Evolutionary conservation across 306 rosid species (phyloP), one percentile per base, ranked within the genome.

Genomic region (Glycine tomentella): DNA sequence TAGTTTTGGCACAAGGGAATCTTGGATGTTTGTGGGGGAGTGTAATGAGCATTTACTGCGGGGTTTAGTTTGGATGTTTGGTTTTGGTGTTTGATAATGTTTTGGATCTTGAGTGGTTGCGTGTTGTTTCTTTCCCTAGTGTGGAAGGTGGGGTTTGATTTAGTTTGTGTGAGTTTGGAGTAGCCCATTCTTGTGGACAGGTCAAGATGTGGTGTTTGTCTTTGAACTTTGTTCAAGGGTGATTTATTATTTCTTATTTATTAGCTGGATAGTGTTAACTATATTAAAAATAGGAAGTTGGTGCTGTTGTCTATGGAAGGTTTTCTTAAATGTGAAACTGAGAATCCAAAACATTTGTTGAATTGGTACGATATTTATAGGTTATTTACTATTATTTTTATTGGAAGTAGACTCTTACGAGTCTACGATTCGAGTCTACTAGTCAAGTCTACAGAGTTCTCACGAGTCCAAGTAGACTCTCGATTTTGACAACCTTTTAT

Each of bases 141-240:
- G 61, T 68, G 74, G 86, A 36, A n/a, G 42, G 80, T 40, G 42
- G 65, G 50, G 63, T 65, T 79, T 75, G 63, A 46, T 65, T 57
- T 82, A 42, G 80, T 66, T 38, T 46, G 67, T 36, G 13, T 25
- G 40, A 50, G 40, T 42, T 63, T 76, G 66, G 31, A 46, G 53
- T 65, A 59, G 83, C 75, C 75, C 89, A 44, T 87, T 67, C 79
- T 55, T 48, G 4, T 51, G 63, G 83, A 81, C 83, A 75, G 82
- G 83, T 83, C 65, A 63, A 58, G 1, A 11, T 59, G n/a, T 55
- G 76, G 85, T 81, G 72, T 75, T 36, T 70, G 85, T 80, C 75
- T 49, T 68, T 77, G 77, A 85, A 79, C 85, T 68, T 69, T 80
- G 64, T 82, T 80, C 79, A 33, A 44, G 44, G 68, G 76, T 70